Evolutionary conservation across 257 asterid species (phyloP).

Genomic region (Oldenlandia corymbosa): DNA sequence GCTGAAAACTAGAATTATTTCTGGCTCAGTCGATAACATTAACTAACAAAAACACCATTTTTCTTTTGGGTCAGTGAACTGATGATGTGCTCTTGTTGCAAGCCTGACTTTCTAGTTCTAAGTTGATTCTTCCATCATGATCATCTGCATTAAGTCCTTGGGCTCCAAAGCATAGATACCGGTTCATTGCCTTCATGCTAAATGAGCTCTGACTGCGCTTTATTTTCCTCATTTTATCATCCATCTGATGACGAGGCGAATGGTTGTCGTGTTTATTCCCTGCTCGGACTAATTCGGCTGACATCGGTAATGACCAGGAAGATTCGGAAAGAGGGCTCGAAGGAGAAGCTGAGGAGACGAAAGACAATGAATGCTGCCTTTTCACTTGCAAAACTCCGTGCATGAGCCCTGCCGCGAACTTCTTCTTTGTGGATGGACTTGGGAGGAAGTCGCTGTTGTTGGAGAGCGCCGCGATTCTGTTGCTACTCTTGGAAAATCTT

Average conservation of each 20-base stretch:
- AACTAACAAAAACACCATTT: too few species aligned
- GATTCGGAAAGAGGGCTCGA: slow-evolving; percentile 56
- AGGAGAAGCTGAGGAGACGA: slow-evolving; percentile 45
- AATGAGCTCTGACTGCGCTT: slow-evolving; percentile 47
- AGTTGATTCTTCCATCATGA: slow-evolving; percentile 15
- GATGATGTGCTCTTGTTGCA: too few species aligned
- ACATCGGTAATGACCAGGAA: slow-evolving; percentile 44
- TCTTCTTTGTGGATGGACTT: slow-evolving; percentile 49
- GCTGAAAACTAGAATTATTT: too few species aligned
- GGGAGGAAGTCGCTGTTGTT: slow-evolving; percentile 44
- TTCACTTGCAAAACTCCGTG: slow-evolving; percentile 55
- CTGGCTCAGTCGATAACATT: too few species aligned
- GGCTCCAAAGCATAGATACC: slow-evolving; percentile 67
- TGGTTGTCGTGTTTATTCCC: too few species aligned
- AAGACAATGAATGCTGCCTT: slow-evolving; percentile 41
- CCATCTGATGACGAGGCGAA: too few species aligned
- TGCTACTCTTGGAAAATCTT: slow-evolving; percentile 36
- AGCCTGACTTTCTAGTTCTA: slow-evolving; percentile 11
- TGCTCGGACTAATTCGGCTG: too few species aligned
- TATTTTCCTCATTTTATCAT: slow-evolving; percentile 27
- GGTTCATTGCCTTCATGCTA: slow-evolving; percentile 54
- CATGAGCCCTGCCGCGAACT: slow-evolving; percentile 44
- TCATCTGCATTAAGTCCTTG: slow-evolving; percentile 51
- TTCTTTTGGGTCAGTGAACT: too few species aligned
- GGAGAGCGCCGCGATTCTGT: slow-evolving; percentile 20